Conservation (phyloP, 108 stramenopile species). For the Skeletonema marinoi region DNA sequence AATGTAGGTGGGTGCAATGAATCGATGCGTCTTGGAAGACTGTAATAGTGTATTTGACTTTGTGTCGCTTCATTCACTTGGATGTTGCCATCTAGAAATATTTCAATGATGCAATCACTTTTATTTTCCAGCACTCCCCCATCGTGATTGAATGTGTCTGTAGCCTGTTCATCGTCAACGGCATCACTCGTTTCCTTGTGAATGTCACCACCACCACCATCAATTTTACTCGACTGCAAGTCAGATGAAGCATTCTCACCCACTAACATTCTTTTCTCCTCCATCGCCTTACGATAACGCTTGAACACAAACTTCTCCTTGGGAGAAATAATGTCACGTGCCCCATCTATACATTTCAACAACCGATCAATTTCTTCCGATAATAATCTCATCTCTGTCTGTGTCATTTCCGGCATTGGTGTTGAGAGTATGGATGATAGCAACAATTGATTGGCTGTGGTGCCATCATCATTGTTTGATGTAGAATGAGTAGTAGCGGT, state of each 20-base stretch:
- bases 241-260: background rate
- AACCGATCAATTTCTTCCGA: conserved; percentile 31
- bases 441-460: conserved; percentile 5
- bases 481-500: background rate
- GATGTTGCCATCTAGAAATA: conserved; percentile 27
- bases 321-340: conserved; percentile 37
- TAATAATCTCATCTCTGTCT: conserved; percentile 26
- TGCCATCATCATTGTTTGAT: background rate
- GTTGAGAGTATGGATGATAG: conserved; percentile 27
- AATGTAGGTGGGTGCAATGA: conserved; percentile 12
- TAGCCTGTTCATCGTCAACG: background rate
- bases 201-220: background rate
- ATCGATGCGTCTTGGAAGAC: conserved; percentile 1
- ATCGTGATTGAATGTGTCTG: background rate
- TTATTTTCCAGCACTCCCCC: conserved; percentile 38
- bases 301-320: conserved; percentile 52
- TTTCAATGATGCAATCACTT: conserved; percentile 35
- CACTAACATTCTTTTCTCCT: conserved; percentile 17
- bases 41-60: conserved; percentile 8
- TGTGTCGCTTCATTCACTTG: background rate
- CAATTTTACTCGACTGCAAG: background rate
- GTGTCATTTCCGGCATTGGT: conserved; percentile 30
- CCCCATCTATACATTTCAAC: conserved; percentile 34
- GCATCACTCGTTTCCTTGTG: background rate
- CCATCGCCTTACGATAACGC: conserved; percentile 41